These are phyloP conservation scores for Podaxis mareebaensis DNA, from an alignment of 768 basidiomycete genomes.

Conservation along the genomic window DNA sequence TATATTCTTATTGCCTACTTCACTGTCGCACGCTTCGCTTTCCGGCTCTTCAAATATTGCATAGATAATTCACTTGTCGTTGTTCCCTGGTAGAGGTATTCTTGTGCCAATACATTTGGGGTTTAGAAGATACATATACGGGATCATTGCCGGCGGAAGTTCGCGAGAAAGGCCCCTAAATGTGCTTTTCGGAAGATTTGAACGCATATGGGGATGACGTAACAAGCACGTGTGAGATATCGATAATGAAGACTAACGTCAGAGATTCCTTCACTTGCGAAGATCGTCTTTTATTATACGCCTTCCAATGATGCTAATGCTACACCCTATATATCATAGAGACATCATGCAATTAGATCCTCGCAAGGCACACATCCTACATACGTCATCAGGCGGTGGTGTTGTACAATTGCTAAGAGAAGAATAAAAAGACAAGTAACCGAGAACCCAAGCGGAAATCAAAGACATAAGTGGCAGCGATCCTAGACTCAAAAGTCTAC, in stretches of 20 bases:
- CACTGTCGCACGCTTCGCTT: background rate
- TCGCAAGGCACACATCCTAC: background rate
- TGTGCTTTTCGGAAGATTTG: background rate
- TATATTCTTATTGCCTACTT: background rate
- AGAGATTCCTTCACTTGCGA: too few relatives aligned
- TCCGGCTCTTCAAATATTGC: background rate
- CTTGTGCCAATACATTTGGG: background rate
- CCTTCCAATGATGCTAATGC: too few relatives aligned
- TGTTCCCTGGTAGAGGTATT: background rate
- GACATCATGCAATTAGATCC: background rate
- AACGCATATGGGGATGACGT: background rate
- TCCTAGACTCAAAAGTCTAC: slow-evolving; percentile 10
- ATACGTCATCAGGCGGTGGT: background rate
- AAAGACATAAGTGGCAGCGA: background rate
- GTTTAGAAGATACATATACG: background rate
- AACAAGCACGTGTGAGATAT: background rate
- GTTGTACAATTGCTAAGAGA: background rate
- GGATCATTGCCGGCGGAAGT: background rate
- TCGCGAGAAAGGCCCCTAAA: background rate
- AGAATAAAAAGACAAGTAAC: background rate
- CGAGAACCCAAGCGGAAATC: background rate
- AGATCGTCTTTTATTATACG: too few relatives aligned
- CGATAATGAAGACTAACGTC: background rate
- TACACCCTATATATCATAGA: too few relatives aligned
- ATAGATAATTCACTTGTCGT: slow-evolving; percentile 4